phyloP scores from a whole-genome alignment of 345 rosid genomes.

The Microthlaspi erraticum region DNA sequence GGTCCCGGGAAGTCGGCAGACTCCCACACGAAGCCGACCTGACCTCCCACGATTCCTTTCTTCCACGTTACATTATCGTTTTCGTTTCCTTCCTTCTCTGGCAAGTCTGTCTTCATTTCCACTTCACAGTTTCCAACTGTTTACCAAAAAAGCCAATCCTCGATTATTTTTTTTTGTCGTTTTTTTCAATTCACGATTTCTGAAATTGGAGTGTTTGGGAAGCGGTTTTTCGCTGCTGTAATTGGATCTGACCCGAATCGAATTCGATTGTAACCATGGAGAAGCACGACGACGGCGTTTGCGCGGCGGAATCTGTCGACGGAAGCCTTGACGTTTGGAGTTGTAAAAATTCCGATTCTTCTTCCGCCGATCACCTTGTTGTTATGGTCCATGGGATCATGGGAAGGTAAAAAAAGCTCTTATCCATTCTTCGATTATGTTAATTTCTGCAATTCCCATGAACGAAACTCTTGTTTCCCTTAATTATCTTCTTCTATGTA shows the following conservation, averaged over 20 bases:
- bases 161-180: neutral
- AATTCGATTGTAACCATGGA: constrained; percentile 24
- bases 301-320: constrained; percentile 64
- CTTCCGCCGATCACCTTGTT: constrained; percentile 91
- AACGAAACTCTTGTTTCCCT: too few relatives aligned
- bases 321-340: constrained; percentile 86
- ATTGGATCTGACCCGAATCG: constrained; percentile 27
- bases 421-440: neutral
- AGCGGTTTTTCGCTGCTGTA: neutral
- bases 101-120: constrained; percentile 25
- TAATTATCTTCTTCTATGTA: too few relatives aligned
- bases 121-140: constrained; percentile 14
- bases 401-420: constrained; percentile 63
- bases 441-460: neutral
- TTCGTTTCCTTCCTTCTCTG: constrained; percentile 6
- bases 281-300: constrained; percentile 55
- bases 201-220: constrained; percentile 9
- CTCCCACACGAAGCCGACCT: constrained; percentile 16
- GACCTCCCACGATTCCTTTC: constrained; percentile 6
- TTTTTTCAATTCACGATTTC: neutral
- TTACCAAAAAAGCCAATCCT: neutral
- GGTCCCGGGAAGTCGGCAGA: constrained; percentile 19
- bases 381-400: constrained; percentile 96
- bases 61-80: constrained; percentile 14
- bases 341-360: constrained; percentile 57